Evolutionary conservation across 192 early-diverging fungal genomes (phyloP).

Genomic region (Umbelopsis ramanniana): DNA sequence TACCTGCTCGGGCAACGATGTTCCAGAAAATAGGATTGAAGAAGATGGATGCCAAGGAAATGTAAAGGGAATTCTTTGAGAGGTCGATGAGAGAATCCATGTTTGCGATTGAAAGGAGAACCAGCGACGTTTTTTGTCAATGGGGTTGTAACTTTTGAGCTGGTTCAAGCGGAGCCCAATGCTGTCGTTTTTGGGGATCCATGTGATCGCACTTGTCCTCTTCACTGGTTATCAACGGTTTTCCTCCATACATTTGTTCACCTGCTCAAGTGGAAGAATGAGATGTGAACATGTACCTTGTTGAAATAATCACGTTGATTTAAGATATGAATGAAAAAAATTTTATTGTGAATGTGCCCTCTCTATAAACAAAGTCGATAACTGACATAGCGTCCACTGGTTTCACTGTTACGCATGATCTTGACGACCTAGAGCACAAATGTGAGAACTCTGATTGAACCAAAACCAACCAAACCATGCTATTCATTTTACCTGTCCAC

Average conservation of each 20-base stretch:
- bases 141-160: background rate
- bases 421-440: constrained; percentile 72
- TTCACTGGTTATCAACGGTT: no score
- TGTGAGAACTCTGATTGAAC: no score
- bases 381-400: constrained; percentile 96
- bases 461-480: background rate
- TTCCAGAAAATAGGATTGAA: constrained; percentile 95
- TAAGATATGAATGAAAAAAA: background rate
- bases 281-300: no score
- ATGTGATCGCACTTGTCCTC: constrained; percentile 5
- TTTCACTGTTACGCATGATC: constrained; percentile 94
- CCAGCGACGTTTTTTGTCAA: background rate
- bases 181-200: constrained; percentile 5
- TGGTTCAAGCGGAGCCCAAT: constrained; percentile 3
- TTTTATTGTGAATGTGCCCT: background rate
- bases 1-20: constrained; percentile 80
- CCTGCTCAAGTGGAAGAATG: no score
- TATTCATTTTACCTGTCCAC: constrained; percentile 60
- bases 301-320: no score
- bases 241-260: no score
- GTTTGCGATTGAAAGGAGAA: background rate
- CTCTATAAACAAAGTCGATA: constrained; percentile 92
- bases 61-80: constrained; percentile 67
- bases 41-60: constrained; percentile 69
- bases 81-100: constrained; percentile 58